Percentiles rank a stretch among this genome's conserved stretches.
Evolutionary conservation across 2,329 filamentous ascomycete genomes (phyloP).

Genomic region (Verruconis gallopava): DNA sequence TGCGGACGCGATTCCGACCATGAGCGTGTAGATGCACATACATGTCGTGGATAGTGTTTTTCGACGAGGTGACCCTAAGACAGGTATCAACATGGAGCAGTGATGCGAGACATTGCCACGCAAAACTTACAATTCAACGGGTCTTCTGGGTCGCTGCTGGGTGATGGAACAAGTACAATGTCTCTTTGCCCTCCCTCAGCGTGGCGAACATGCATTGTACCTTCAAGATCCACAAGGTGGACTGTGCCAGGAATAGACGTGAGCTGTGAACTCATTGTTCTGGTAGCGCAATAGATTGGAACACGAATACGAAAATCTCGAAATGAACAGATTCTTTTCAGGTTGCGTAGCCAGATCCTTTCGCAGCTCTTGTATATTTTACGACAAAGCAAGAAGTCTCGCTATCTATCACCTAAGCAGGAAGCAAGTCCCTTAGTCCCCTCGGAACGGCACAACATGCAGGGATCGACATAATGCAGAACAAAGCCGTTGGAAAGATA

Average conservation of each 20-base stretch:
- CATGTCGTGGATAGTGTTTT: constrained; percentile 19
- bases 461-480: too few species aligned
- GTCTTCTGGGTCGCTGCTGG: constrained; percentile 33
- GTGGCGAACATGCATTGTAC: constrained; percentile 19
- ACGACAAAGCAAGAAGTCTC: too few species aligned
- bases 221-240: constrained; percentile 31
- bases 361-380: too few species aligned
- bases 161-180: constrained; percentile 23
- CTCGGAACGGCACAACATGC: too few species aligned
- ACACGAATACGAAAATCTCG: too few species aligned
- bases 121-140: constrained; percentile 34
- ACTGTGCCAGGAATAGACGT: constrained; percentile 28
- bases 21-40: background rate
- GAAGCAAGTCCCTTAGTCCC: too few species aligned
- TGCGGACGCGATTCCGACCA: constrained; percentile 3
- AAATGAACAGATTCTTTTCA: too few species aligned
- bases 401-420: too few species aligned
- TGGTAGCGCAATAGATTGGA: too few species aligned
- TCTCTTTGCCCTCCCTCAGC: constrained; percentile 17
- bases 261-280: too few species aligned
- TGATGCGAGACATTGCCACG: constrained; percentile 16
- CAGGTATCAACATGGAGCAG: constrained; percentile 27
- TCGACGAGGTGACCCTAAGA: constrained; percentile 24
- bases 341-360: too few species aligned
- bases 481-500: too few species aligned